Evolutionary conservation across 495 filamentous ascomycete species (phyloP).

Genomic region (Alectoria sarmentosa): DNA sequence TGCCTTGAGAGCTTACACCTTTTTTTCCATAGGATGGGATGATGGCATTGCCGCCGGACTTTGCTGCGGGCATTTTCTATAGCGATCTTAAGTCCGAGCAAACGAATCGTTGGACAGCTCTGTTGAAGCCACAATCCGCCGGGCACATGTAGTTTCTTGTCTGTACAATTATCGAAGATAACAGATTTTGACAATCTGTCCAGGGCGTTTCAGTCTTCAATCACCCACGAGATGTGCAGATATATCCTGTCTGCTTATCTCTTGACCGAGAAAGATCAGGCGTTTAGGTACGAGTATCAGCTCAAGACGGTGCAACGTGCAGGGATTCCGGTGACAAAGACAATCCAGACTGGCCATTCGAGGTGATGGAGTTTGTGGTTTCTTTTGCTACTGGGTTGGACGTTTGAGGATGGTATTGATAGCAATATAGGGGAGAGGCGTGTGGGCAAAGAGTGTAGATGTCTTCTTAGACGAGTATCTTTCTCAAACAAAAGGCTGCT

Average conservation of each 20-base stretch:
- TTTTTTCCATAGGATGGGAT: neutral
- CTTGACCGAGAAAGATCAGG: neutral
- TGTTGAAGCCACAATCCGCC: neutral
- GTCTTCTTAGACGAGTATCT: no score
- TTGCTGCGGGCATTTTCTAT: neutral
- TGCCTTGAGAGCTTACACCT: neutral
- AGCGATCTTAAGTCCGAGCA: neutral
- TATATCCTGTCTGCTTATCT: neutral
- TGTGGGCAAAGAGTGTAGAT: no score
- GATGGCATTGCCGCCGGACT: neutral
- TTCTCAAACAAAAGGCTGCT: no score
- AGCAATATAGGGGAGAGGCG: no score
- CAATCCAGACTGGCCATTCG: neutral
- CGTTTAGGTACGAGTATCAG: neutral
- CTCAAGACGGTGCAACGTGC: neutral
- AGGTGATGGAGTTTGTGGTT: neutral
- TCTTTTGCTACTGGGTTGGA: neutral
- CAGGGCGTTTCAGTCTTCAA: neutral
- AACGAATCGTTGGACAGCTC: neutral
- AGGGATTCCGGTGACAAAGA: neutral
- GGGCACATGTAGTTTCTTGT: no score
- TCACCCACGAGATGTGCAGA: constrained; percentile 1
- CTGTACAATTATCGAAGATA: neutral
- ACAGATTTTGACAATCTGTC: neutral
- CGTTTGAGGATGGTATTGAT: neutral